These are phyloP conservation scores for Arachis stenosperma DNA, from an alignment of 306 rosid species.

Conservation along the genomic window DNA sequence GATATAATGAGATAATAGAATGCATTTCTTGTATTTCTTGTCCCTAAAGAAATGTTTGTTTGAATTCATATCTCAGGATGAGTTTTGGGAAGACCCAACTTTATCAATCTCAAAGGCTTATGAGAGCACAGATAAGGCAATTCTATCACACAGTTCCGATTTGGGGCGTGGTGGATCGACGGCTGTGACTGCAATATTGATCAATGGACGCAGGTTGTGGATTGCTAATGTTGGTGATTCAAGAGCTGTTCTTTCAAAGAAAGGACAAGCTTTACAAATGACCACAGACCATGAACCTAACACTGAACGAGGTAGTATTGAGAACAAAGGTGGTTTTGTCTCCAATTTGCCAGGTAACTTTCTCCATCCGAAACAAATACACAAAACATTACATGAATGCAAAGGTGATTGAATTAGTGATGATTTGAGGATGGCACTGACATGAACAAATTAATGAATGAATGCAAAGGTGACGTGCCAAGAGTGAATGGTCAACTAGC, in stretches of 20 bases:
- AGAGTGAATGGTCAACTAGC: constrained; percentile 96
- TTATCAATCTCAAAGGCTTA: constrained; percentile 84
- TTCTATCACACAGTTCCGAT: constrained; percentile 87
- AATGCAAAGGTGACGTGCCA: constrained; percentile 74
- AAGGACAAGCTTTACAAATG: constrained; percentile 83
- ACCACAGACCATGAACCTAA: constrained; percentile 87
- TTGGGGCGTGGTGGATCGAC: constrained; percentile 97
- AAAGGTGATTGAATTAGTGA: no score
- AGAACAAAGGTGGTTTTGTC: constrained; percentile 92
- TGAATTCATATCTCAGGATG: constrained; percentile 60
- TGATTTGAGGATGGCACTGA: no score
- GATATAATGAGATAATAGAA: not conserved
- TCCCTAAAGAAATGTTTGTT: constrained; percentile 5
- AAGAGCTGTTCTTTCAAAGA: constrained; percentile 83
- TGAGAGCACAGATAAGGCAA: constrained; percentile 85
- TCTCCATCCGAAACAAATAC: no score
- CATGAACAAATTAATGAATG: no score
- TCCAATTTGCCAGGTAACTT: constrained; percentile 91
- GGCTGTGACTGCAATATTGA: constrained; percentile 92
- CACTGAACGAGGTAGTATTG: constrained; percentile 79
- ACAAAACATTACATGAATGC: no score
- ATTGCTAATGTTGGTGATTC: constrained; percentile 97
- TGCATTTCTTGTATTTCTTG: no score
- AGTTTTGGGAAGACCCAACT: constrained; percentile 79
- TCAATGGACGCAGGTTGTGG: constrained; percentile 64